Base-by-base conservation (phyloP, 495 filamentous ascomycete genomes). In the Penicillium riverlandense region DNA sequence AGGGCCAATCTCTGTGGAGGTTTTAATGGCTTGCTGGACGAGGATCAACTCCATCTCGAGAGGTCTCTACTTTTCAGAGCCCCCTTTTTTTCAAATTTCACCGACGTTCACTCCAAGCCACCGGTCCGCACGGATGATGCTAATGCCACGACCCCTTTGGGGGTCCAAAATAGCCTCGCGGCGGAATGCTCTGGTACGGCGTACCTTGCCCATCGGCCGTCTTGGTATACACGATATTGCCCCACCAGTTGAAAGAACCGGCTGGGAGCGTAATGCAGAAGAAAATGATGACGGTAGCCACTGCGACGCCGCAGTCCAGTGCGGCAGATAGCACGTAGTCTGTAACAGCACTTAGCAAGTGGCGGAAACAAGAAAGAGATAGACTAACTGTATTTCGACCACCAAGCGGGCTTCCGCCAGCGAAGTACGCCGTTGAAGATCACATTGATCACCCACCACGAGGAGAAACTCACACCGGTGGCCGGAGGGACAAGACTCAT, bases 261-360 rank as follows among this genome's bases (percentile, higher is more conserved):
- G 74, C 76, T 0, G 83, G 75, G 40, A 87, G 78, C 54, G 85
- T 82, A 32, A 88, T 83, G 40, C 86, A 72, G 51, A 84, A 81
- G 59, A 83, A 82, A 38, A 84, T 79, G 34, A 80, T 65, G 40
- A 82, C 67, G 2, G 80, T 84, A 5, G 71, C 66, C 1, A 84
- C 65, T 2, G 82, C 81, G 35, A 86, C 68, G 1, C 78, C 82
- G 13, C 79, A 69, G 46, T 83, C 80, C 11, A 85, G 61, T 0
- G 75, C 80, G 1, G 77, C 76, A 12, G 77, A 77, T 5, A 79
- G 73, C 30, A 84, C 64, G 48, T 83, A 85, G 49, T 84, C 82
- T 22, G 4, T 60, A 66, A 14, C 72, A 73, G 9, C 62, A 66
- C 10, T 82, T 54, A 36, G 75, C 40, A 66, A 61, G 46, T 75